Evolutionary conservation across 1,284 basidiomycete species (phyloP).

Genomic region (Farysia itapuensis): DNA sequence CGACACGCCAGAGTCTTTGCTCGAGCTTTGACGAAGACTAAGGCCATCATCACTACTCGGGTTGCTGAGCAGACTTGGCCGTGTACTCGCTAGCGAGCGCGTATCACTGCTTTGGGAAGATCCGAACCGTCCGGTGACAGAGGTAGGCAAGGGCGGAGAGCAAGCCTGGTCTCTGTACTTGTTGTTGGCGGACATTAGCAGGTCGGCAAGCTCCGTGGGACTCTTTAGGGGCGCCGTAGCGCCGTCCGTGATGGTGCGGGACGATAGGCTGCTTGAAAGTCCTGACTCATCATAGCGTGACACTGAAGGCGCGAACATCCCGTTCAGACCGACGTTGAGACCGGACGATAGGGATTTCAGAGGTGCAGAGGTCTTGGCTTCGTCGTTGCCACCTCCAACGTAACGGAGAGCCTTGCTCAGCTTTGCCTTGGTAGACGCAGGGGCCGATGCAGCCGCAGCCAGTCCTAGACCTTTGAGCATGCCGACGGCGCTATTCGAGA

Average conservation of each 20-base stretch:
- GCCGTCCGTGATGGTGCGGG: constrained; percentile 6
- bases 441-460: constrained; percentile 26
- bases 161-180: constrained; percentile 21
- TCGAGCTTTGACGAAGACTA: neutral
- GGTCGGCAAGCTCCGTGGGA: constrained; percentile 9
- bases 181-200: constrained; percentile 15
- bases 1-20: constrained; percentile 1
- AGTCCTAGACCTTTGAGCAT: constrained; percentile 51
- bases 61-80: constrained; percentile 14
- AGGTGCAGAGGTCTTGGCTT: neutral
- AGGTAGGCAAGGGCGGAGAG: constrained; percentile 18
- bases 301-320: neutral
- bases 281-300: neutral
- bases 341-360: neutral
- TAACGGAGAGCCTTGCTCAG: constrained; percentile 45
- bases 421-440: constrained; percentile 43
- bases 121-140: constrained; percentile 4
- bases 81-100: constrained; percentile 18
- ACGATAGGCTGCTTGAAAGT: constrained; percentile 8
- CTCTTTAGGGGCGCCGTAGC: constrained; percentile 3
- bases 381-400: constrained; percentile 12
- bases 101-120: constrained; percentile 19
- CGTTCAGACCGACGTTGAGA: neutral
- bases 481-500: constrained; percentile 43
- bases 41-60: constrained; percentile 4